These are phyloP conservation scores for Fomitopsis serialis DNA, from an alignment of 768 basidiomycete species.

Conservation along the genomic window DNA sequence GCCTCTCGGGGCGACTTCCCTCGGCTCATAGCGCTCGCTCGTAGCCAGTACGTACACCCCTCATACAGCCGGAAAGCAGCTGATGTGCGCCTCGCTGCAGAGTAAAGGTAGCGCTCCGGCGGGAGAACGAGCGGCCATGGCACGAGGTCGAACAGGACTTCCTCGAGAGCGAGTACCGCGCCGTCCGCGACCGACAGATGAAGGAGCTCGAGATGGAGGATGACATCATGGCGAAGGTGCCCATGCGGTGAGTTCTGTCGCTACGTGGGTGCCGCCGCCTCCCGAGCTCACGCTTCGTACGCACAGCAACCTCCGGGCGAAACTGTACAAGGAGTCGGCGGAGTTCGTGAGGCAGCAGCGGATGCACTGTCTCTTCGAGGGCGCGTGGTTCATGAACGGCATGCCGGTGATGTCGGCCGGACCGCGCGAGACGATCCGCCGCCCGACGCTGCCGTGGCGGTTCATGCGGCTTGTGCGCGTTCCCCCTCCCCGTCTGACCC, in stretches of 20 bases:
- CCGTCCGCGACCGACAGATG: slow-evolving; percentile 86
- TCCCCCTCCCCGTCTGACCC: not conserved
- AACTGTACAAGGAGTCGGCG: slow-evolving; percentile 84
- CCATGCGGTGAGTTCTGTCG: slow-evolving; percentile 60
- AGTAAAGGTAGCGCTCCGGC: slow-evolving; percentile 69
- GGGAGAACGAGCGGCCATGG: slow-evolving; percentile 75
- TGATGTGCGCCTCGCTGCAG: slow-evolving; percentile 30
- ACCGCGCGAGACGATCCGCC: slow-evolving; percentile 45
- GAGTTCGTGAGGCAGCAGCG: slow-evolving; percentile 88
- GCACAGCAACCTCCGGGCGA: slow-evolving; percentile 71
- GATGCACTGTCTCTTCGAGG: slow-evolving; percentile 81
- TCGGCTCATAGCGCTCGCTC: slow-evolving; percentile 70
- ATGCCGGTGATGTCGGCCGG: slow-evolving; percentile 41
- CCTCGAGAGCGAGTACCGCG: slow-evolving; percentile 75
- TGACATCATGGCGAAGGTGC: slow-evolving; percentile 78
- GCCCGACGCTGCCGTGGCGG: slow-evolving; percentile 69
- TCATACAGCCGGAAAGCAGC: not conserved
- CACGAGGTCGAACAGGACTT: slow-evolving; percentile 81
- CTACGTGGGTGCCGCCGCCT: not conserved
- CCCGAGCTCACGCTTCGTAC: not conserved
- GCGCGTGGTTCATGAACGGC: slow-evolving; percentile 90
- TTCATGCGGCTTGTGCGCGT: slow-evolving; percentile 75
- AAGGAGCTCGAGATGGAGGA: slow-evolving; percentile 86
- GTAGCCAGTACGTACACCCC: slow-evolving; percentile 67
- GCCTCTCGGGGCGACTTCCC: slow-evolving; percentile 72